Base-by-base conservation (phyloP, 164 flowering plant species). In the Chimonanthus praecox region DNA sequence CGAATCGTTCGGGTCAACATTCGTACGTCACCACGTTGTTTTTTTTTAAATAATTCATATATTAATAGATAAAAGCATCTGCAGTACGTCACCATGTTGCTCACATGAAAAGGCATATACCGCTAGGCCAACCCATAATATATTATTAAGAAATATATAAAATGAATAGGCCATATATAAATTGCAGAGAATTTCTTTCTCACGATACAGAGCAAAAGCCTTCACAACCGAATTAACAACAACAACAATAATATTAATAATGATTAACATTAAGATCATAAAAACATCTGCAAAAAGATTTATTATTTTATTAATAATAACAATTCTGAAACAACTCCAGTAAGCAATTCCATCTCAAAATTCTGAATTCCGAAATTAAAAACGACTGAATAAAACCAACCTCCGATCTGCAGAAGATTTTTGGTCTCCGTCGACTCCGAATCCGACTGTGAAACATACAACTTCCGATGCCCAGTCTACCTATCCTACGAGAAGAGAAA, bases 341-440 rank as follows among this genome's bases (percentile, higher is more conserved):
- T n/a, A 8, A 7, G 33, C 33, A 33, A 1, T 33, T 33, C 33
- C 5, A 10, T 15, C 33, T 6, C 64, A 62, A 8, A 62, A 44
- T 4, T 4, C 13, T 0, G n/a, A 49, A 69, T 69, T 13, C 15
- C 13, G 64, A 15, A 18, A 67, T 5, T 7, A 11, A 44, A 16
- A 67, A 46, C 68, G 7, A 8, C 21, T 46, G n/a, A 4, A 10
- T 5, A 6, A 5, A 6, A 61, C 78, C 72, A 15, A 72, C 79
- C 58, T 73, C 49, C 2, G 76, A 77, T 54, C 70, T 61, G 72
- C 76, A 73, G 65, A 47, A 73, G 47, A 73, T 58, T 70, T 66
- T 47, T 60, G 51, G 69, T 70, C 33, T 33, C 33, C 1, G 1
- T 33, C 33, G 33, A 33, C 64, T 63, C 68, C 67, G 68, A 44